Evolutionary conservation across 2,329 filamentous ascomycete species (phyloP).

Genomic region (Xylariaceae sp.): DNA sequence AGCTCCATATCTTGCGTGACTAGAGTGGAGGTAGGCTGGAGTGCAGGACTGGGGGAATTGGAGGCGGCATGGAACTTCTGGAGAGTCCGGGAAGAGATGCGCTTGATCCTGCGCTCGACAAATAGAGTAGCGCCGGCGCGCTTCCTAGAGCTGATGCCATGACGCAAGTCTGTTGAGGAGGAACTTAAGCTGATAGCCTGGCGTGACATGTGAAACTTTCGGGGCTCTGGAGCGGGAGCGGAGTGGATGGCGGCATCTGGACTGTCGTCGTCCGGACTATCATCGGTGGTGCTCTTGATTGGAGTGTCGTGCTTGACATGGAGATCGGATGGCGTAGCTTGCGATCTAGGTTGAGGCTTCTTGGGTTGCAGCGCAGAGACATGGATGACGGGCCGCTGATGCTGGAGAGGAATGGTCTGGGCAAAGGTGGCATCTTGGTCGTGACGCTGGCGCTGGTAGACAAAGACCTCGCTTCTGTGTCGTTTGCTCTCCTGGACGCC

Average conservation of each 20-base stretch:
- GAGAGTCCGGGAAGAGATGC: slow-evolving; percentile 21
- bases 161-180: slow-evolving; percentile 19
- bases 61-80: slow-evolving; percentile 20
- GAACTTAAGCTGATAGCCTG: slow-evolving; percentile 37
- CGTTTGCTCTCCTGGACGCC: slow-evolving; percentile 54
- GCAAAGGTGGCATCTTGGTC: slow-evolving; percentile 29
- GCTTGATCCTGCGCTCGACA: slow-evolving; percentile 47
- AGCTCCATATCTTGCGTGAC: slow-evolving; percentile 20
- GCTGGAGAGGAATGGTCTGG: slow-evolving; percentile 21
- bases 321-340: slow-evolving; percentile 24
- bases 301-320: slow-evolving; percentile 13
- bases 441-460: slow-evolving; percentile 55
- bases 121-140: slow-evolving; percentile 49
- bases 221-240: slow-evolving; percentile 34
- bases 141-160: slow-evolving; percentile 38
- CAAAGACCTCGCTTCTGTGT: slow-evolving; percentile 48
- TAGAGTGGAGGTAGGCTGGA: slow-evolving; percentile 4
- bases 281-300: slow-evolving; percentile 2
- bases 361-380: slow-evolving; percentile 31
- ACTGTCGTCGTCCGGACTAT: slow-evolving; percentile 9
- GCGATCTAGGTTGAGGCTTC: slow-evolving; percentile 30
- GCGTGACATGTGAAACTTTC: slow-evolving; percentile 54
- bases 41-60: slow-evolving; percentile 7
- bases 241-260: slow-evolving; percentile 1
- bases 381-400: slow-evolving; percentile 44